Conservation (phyloP, 2,329 filamentous ascomycete species). For the Monosporascus sp. region DNA sequence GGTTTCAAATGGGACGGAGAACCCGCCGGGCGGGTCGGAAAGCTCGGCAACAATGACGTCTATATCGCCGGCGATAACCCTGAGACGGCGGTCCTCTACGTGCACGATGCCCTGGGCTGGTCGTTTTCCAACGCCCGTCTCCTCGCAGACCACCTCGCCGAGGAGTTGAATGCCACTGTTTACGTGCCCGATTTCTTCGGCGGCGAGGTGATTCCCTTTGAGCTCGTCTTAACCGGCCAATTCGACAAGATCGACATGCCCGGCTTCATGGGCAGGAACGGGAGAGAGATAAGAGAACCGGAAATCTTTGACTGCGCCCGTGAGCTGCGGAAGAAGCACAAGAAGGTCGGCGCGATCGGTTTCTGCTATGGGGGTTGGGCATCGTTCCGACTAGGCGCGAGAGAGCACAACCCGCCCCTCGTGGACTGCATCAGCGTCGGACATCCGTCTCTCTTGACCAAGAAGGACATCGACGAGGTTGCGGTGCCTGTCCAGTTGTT, state of each 20-base stretch:
- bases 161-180: constrained; percentile 39
- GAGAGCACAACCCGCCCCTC: constrained; percentile 26
- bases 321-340: constrained; percentile 27
- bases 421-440: constrained; percentile 38
- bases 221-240: constrained; percentile 20
- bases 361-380: constrained; percentile 46
- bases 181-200: constrained; percentile 36
- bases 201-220: constrained; percentile 28
- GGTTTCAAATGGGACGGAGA: constrained; percentile 38
- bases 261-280: constrained; percentile 30
- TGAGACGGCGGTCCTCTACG: constrained; percentile 30
- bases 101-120: constrained; percentile 41
- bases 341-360: constrained; percentile 36
- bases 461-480: constrained; percentile 38
- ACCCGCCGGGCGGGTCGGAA: constrained; percentile 30
- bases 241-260: constrained; percentile 33
- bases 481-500: constrained; percentile 40
- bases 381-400: constrained; percentile 35
- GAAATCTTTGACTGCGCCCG: constrained; percentile 31
- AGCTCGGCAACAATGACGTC: constrained; percentile 29
- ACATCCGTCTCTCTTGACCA: constrained; percentile 36
- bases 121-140: constrained; percentile 39
- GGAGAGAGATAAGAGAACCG: constrained; percentile 33
- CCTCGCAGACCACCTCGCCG: constrained; percentile 43
- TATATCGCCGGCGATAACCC: constrained; percentile 33